Base-by-base conservation (phyloP, 2,329 filamentous ascomycete genomes). In the Lachnellula cervina region DNA sequence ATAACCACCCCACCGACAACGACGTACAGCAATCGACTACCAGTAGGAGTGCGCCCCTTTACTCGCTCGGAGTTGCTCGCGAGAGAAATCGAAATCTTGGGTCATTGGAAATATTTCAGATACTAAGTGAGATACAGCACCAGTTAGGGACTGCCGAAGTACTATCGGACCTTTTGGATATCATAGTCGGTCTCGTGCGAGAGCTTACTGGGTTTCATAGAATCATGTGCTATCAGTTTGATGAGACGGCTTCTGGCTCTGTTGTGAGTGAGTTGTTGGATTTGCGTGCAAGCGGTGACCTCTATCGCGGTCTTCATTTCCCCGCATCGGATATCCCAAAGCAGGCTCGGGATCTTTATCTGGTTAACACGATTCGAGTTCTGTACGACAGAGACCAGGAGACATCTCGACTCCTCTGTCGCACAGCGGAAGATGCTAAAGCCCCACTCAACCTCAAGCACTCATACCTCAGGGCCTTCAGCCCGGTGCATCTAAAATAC, bases 401-500 rank as follows among this genome's bases (percentile, higher is more conserved):
- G 60, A 92, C 88, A 1, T 85, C 90, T 1, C 80, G 90, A 51
- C 78, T 96, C 2, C 88, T 96, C 2, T 95, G 90, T 68, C 83
- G 88, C 54, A 83, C 86, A 11, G 69, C 80, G 51, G 80, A 89
- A 70, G 88, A 93, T 63, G 74, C 92, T 5, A 84, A 89, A 44
- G 77, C 71, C 0, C 89, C 90, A 0, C 72, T 96, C 3, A 89
- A 96, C 68, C 83, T 96, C 69, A 94, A 88, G 1, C 86, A 94
- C 65, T 81, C 87, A 0, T 94, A 94, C 66, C 80, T 95, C 1
- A 83, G 90, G 48, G 89, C 91, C 60, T 95, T 95, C 82, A 93
- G 89, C 0, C 90, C 90, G 0, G 91, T 95, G 42, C 89, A 94
- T 66, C 70, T 95, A 55, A 94, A 94, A 67, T 96, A 95, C 63